These are phyloP conservation scores for Triticum monococcum DNA, from an alignment of 176 grass and related monocot genomes.

Conservation along the genomic window DNA sequence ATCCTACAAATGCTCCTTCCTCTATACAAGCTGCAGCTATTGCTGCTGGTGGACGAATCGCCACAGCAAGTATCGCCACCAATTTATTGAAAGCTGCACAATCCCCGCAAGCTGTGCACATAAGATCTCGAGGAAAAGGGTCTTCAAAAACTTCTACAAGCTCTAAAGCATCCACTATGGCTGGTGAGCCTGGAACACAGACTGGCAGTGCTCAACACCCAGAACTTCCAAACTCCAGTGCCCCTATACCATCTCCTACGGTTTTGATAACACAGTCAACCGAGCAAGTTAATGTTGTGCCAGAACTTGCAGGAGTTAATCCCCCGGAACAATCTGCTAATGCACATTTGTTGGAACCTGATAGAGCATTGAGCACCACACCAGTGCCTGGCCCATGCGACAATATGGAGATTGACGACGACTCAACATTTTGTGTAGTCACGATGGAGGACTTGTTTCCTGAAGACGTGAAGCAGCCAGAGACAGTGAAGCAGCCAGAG, in stretches of 20 bases:
- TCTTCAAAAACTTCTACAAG: conserved; percentile 43
- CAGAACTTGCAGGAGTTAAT: conserved; percentile 28
- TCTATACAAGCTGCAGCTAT: conserved; percentile 84
- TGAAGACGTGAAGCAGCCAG: conserved; percentile 44
- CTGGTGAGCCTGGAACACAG: conserved; percentile 30
- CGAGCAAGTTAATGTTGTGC: conserved; percentile 14
- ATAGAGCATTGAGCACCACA: conserved; percentile 17
- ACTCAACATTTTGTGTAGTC: conserved; percentile 27
- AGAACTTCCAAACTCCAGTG: conserved; percentile 15
- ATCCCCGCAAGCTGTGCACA: conserved; percentile 71
- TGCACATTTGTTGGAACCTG: background rate
- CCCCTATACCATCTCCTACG: background rate
- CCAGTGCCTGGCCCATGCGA: conserved; percentile 14
- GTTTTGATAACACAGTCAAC: conserved; percentile 33
- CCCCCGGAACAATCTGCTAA: conserved; percentile 15
- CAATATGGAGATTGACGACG: conserved; percentile 35
- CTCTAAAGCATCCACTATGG: conserved; percentile 29
- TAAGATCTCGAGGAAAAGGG: conserved; percentile 56
- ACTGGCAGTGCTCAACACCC: conserved; percentile 5
- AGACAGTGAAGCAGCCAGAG: background rate
- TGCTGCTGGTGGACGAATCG: conserved; percentile 89
- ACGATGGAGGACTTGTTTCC: conserved; percentile 58
- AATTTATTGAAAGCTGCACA: conserved; percentile 72
- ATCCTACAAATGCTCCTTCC: conserved; percentile 30
- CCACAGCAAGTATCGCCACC: conserved; percentile 43